A percentile compares a stretch with the other conserved stretches of the same genome.
These are phyloP conservation scores for Lactarius evosmus DNA, from an alignment of 768 basidiomycete species.

Conservation along the genomic window DNA sequence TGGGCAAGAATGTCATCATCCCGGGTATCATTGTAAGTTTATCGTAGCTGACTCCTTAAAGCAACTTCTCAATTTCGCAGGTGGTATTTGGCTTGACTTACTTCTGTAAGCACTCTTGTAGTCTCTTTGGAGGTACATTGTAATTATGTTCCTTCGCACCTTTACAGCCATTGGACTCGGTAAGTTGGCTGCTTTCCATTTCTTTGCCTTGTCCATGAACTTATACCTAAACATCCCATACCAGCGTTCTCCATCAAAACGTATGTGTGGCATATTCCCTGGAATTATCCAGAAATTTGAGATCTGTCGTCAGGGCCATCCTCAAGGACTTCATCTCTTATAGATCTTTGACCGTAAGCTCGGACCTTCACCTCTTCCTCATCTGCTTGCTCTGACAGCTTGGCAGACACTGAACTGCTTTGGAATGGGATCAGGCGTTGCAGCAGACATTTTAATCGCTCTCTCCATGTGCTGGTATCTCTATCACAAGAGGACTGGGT, in stretches of 20 bases:
- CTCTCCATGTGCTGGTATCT: constrained; percentile 47
- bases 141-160: neutral
- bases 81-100: constrained; percentile 42
- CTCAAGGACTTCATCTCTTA: constrained; percentile 37
- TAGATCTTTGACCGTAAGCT: constrained; percentile 35
- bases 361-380: constrained; percentile 9
- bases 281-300: neutral
- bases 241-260: constrained; percentile 49
- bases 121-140: constrained; percentile 47
- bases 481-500: constrained; percentile 45
- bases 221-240: neutral
- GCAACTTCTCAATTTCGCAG: neutral
- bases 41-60: neutral
- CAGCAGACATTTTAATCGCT: constrained; percentile 50
- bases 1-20: constrained; percentile 1
- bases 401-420: constrained; percentile 48
- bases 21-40: neutral
- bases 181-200: neutral
- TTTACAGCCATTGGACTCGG: constrained; percentile 23
- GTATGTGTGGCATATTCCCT: constrained; percentile 33
- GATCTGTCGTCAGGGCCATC: constrained; percentile 26
- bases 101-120: constrained; percentile 50
- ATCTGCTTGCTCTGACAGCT: neutral
- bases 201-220: too few relatives aligned
- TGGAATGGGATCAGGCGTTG: constrained; percentile 46